These are phyloP conservation scores for Orbilia oligospora DNA, from an alignment of 2,329 filamentous ascomycete genomes.

Conservation along the genomic window DNA sequence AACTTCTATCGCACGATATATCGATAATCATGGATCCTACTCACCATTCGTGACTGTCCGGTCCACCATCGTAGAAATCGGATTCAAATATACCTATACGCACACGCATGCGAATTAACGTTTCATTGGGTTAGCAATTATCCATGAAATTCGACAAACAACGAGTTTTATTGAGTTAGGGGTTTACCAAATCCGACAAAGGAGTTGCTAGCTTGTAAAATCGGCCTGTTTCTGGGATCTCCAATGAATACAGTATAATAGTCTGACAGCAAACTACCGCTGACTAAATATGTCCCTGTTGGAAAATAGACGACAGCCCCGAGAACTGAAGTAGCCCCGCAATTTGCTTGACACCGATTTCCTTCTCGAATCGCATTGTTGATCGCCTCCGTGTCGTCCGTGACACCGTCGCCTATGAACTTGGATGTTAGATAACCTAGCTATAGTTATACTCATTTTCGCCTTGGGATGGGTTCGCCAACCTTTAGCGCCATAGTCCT, in stretches of 20 bases:
- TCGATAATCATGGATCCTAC: no score
- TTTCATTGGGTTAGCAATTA: no score
- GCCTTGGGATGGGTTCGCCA: neutral
- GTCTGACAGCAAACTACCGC: constrained; percentile 46
- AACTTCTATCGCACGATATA: no score
- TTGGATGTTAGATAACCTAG: no score
- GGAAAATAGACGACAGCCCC: constrained; percentile 73
- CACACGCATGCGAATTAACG: no score
- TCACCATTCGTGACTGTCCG: no score
- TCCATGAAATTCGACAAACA: no score
- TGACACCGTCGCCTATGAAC: constrained; percentile 71
- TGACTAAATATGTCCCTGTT: constrained; percentile 63
- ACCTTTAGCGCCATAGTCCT: constrained; percentile 56
- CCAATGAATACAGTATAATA: constrained; percentile 63
- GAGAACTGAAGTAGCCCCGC: constrained; percentile 83
- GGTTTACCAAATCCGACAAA: constrained; percentile 70
- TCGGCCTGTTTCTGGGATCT: constrained; percentile 13
- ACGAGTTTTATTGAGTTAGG: no score
- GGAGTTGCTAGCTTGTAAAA: constrained; percentile 19
- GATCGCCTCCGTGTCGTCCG: constrained; percentile 90
- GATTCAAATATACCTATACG: no score
- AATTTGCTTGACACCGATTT: constrained; percentile 82
- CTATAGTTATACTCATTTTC: no score
- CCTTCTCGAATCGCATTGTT: constrained; percentile 85
- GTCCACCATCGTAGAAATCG: no score